Base-by-base conservation (phyloP, 208 protist species). In the Zelonia costaricensis region DNA sequence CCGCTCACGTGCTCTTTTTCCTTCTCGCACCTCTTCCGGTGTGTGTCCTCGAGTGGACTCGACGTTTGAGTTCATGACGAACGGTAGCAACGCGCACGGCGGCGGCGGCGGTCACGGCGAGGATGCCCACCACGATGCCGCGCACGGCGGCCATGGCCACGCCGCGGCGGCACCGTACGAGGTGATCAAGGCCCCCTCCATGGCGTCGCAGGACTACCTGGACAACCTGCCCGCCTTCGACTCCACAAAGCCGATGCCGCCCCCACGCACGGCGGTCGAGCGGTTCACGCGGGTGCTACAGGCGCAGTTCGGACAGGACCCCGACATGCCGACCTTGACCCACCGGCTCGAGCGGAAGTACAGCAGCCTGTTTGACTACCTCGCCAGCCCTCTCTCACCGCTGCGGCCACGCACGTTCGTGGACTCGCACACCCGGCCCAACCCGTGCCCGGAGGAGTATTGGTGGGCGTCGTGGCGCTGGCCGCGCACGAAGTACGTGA, bases 361-460 rank as follows among this genome's bases (percentile, higher is more conserved):
- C 55, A 51, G 75, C 36, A 60, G 80, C 36, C 69, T 78, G 46
- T 61, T 81, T 3, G 84, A 89, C 59, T 88, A 84, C 55, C 58
- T 89, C n/a, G 69, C 78, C 31, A 84, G 81, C 49, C 75, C 84
- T 2, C 46, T 82, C 1, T 44, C 64, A 0, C 78, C 83, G 39
- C 62, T 93, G 61, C 74, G 73, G 3, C 84, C 87, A 7, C 81
- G 78, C 43, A 86, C 69, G 31, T 91, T 91, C 61, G 77, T 89
- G 51, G 81, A 88, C 53, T 66, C 87, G 3, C 60, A 93, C 73
- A 84, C 81, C 16, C 71, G 84, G 31, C 83, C 87, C 25, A 93
- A 93, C 52, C 80, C 79, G n/a, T 91, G 83, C 55, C 87, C 87
- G 4, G 83, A 93, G 62, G 82, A 91, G 66, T 91, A 91, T 64